A percentile compares a stretch with the other conserved stretches of the same genome.
These are phyloP conservation scores for Ophiostoma fasciatum DNA, from an alignment of 2,329 filamentous ascomycete species.

Conservation along the genomic window DNA sequence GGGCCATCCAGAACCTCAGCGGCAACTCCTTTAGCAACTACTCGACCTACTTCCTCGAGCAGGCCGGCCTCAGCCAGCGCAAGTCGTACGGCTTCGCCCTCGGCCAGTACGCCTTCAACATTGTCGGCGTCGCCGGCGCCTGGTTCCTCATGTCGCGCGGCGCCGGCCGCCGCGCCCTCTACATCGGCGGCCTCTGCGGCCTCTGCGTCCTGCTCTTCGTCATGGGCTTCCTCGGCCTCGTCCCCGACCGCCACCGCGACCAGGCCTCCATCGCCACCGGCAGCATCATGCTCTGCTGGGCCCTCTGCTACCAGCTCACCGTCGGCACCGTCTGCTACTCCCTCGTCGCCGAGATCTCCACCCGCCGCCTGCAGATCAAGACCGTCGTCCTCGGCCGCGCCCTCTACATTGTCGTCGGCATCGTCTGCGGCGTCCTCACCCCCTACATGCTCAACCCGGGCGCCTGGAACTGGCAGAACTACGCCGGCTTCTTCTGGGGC, in stretches of 20 bases:
- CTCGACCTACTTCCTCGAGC: constrained; percentile 47
- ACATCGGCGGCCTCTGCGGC: constrained; percentile 58
- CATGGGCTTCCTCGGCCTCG: constrained; percentile 71
- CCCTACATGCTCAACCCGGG: constrained; percentile 87
- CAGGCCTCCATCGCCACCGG: constrained; percentile 61
- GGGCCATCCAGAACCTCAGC: constrained; percentile 48
- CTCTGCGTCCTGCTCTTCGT: constrained; percentile 65
- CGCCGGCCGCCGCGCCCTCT: constrained; percentile 61
- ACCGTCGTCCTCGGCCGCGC: constrained; percentile 33
- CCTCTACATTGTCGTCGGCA: constrained; percentile 55
- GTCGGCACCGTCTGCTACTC: constrained; percentile 87
- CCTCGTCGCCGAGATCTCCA: constrained; percentile 71
- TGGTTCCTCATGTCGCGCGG: constrained; percentile 68
- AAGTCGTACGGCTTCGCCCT: constrained; percentile 46
- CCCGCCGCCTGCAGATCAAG: constrained; percentile 74
- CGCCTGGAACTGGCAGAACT: constrained; percentile 81
- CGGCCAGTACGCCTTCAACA: constrained; percentile 56
- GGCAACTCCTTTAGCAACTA: constrained; percentile 52
- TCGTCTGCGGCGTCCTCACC: constrained; percentile 67
- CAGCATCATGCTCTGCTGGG: constrained; percentile 73
- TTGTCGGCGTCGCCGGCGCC: constrained; percentile 65
- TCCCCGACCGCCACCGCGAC: constrained; percentile 42
- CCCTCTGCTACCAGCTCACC: constrained; percentile 69
- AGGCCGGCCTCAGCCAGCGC: constrained; percentile 37
- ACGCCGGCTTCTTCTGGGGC: constrained; percentile 77